Conservation (phyloP, 768 basidiomycete species). For the Lactarius pseudohatsudake region DNA sequence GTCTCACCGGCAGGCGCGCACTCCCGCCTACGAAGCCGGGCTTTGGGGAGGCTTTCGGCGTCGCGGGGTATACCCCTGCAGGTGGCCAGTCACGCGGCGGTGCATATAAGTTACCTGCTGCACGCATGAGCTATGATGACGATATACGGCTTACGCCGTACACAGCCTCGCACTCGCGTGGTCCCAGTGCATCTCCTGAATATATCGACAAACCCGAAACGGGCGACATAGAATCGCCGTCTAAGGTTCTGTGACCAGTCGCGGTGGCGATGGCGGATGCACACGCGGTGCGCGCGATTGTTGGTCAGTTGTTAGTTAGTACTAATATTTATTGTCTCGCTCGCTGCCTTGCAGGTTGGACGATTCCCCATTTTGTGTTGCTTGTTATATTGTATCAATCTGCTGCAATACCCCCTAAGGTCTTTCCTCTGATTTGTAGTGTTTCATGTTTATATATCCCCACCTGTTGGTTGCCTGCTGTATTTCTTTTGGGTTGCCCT, state of each 20-base stretch:
- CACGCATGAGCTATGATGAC: slow-evolving; percentile 20
- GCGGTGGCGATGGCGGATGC: too few relatives aligned
- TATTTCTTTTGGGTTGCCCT: background rate
- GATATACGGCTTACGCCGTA: slow-evolving; percentile 19
- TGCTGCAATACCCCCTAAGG: slow-evolving; percentile 1
- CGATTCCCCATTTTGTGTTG: background rate
- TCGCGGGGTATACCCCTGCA: slow-evolving; percentile 4
- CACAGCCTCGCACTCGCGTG: background rate
- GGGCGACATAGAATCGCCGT: background rate
- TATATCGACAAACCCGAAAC: background rate
- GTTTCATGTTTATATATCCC: background rate
- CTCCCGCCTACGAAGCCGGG: background rate
- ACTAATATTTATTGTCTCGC: background rate
- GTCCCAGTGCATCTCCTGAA: background rate
- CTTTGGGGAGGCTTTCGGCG: slow-evolving; percentile 23
- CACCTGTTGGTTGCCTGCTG: background rate
- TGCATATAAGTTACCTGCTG: background rate
- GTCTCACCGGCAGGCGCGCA: slow-evolving; percentile 35
- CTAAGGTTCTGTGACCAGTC: background rate
- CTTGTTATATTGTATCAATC: slow-evolving; percentile 4
- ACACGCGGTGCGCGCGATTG: background rate
- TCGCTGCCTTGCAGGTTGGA: background rate
- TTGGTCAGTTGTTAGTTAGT: background rate
- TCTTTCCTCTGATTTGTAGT: background rate
- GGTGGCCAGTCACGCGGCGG: background rate